Evolutionary conservation across 2,329 filamentous ascomycete species (phyloP).

Genomic region (Monilinia aucupariae): DNA sequence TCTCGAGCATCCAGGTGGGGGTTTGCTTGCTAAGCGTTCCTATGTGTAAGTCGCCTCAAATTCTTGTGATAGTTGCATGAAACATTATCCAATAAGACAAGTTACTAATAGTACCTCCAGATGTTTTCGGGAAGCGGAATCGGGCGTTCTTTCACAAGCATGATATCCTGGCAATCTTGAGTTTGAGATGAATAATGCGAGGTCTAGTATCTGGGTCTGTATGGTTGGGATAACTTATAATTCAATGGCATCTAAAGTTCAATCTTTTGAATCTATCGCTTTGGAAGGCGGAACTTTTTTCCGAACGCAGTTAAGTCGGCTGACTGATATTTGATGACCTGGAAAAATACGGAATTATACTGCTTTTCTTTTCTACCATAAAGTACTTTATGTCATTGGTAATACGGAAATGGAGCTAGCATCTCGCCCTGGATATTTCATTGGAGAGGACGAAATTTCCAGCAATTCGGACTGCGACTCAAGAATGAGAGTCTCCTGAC

Average conservation of each 20-base stretch:
- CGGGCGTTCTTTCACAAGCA: constrained; percentile 8
- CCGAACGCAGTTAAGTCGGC: background rate
- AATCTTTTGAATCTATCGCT: background rate
- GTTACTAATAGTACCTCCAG: constrained; percentile 4
- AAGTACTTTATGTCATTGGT: background rate
- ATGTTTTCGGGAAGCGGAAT: constrained; percentile 14
- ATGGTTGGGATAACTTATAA: background rate
- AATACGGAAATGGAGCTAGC: background rate
- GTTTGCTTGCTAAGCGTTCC: constrained; percentile 72
- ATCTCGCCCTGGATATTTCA: background rate
- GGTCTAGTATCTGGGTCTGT: background rate
- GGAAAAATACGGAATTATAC: background rate
- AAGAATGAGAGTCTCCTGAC: no score
- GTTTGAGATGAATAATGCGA: background rate
- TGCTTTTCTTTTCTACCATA: background rate
- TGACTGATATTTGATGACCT: background rate
- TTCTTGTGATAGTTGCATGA: background rate
- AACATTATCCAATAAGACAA: background rate
- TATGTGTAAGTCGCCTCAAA: constrained; percentile 57
- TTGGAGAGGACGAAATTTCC: background rate
- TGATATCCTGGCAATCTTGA: background rate
- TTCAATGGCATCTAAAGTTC: background rate
- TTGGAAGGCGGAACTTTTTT: background rate
- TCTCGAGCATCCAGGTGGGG: constrained; percentile 71
- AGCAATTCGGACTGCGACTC: no score